These are phyloP conservation scores for Populus hybrid DNA, from an alignment of 441 rosid genomes.

Conservation along the genomic window DNA sequence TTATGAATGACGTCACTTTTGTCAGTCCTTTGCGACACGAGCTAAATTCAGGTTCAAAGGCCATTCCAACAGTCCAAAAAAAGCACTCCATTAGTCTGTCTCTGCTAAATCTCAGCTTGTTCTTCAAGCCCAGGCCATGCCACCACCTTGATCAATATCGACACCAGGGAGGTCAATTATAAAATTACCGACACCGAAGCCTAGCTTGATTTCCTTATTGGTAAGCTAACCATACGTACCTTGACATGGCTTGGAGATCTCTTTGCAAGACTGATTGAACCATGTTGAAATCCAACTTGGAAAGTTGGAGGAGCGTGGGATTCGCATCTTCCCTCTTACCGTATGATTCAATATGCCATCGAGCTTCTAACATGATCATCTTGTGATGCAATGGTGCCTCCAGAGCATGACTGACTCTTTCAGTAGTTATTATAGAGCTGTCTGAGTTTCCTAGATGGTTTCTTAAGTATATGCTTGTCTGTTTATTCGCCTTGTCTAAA, in stretches of 20 bases:
- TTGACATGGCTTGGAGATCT: slow-evolving; percentile 30
- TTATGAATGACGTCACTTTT: slow-evolving; percentile 23
- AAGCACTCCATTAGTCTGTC: slow-evolving; percentile 45
- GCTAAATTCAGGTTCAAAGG: slow-evolving; percentile 26
- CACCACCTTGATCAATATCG: slow-evolving; percentile 29
- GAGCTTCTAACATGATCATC: slow-evolving; percentile 31
- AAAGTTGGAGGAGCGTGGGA: slow-evolving; percentile 29
- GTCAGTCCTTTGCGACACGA: slow-evolving; percentile 27
- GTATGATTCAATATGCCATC: slow-evolving; percentile 38
- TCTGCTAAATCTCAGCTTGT: slow-evolving; percentile 30
- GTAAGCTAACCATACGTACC: slow-evolving; percentile 7
- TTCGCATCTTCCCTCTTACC: slow-evolving; percentile 1
- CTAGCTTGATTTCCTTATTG: not conserved
- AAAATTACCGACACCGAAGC: too few species aligned
- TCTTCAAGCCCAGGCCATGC: slow-evolving; percentile 25
- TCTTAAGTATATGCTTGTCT: slow-evolving; percentile 18
- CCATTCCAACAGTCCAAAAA: slow-evolving; percentile 34
- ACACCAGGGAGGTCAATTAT: not conserved
- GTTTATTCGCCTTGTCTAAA: slow-evolving; percentile 16
- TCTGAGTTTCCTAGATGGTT: not conserved
- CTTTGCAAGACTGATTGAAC: slow-evolving; percentile 26
- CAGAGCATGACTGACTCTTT: slow-evolving; percentile 22
- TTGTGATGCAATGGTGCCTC: slow-evolving; percentile 38
- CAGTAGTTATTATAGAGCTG: not conserved
- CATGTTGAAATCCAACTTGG: slow-evolving; percentile 35